Percentiles rank a stretch among this genome's conserved stretches.
These are phyloP conservation scores for Cicer yamashitae DNA, from an alignment of 306 rosid genomes.

Conservation along the genomic window DNA sequence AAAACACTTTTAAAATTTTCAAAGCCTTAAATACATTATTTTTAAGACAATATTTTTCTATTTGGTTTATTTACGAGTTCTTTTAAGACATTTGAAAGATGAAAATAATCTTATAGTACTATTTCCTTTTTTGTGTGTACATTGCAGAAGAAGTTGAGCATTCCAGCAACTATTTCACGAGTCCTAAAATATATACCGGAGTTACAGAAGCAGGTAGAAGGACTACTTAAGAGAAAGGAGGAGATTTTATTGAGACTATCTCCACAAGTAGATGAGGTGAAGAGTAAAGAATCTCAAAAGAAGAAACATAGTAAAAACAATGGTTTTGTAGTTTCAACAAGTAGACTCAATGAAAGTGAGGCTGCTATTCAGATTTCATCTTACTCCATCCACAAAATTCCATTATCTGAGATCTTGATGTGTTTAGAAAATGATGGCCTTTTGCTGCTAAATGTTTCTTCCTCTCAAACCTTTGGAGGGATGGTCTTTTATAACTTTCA, in stretches of 20 bases:
- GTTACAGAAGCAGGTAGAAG: slow-evolving; percentile 64
- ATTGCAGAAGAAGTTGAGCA: slow-evolving; percentile 68
- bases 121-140: not conserved
- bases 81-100: no score
- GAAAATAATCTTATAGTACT: not conserved
- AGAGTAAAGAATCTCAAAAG: slow-evolving; percentile 27
- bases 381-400: slow-evolving; percentile 28
- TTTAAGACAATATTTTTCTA: no score
- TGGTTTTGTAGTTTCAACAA: slow-evolving; percentile 55
- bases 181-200: slow-evolving; percentile 71
- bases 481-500: slow-evolving; percentile 56
- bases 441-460: slow-evolving; percentile 61
- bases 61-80: no score
- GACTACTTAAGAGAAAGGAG: slow-evolving; percentile 55
- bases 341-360: slow-evolving; percentile 58
- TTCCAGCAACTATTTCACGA: slow-evolving; percentile 62
- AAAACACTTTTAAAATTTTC: no score
- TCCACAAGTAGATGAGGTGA: slow-evolving; percentile 10
- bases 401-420: slow-evolving; percentile 54
- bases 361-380: slow-evolving; percentile 61
- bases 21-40: no score
- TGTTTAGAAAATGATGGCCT: slow-evolving; percentile 62
- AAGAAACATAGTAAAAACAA: slow-evolving; percentile 22
- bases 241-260: slow-evolving; percentile 48
- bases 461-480: slow-evolving; percentile 62